These are phyloP conservation scores for Cercophora sp. DNA, from an alignment of 495 filamentous ascomycete genomes.

Conservation along the genomic window DNA sequence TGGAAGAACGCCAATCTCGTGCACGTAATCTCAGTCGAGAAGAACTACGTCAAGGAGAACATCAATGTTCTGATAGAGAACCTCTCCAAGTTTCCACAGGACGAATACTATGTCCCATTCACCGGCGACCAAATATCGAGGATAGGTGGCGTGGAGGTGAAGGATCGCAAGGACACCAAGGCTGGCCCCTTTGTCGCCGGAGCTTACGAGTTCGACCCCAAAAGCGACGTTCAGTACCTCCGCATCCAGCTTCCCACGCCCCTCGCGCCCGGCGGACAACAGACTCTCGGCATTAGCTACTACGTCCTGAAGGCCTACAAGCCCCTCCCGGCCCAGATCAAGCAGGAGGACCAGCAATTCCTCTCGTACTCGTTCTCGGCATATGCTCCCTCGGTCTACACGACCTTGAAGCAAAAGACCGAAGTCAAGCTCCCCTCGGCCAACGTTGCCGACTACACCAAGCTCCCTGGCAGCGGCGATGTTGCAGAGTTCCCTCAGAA, in stretches of 20 bases:
- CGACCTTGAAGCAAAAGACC: slow-evolving; percentile 88
- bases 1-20: slow-evolving; percentile 91
- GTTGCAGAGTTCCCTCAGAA: slow-evolving; percentile 66
- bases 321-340: slow-evolving; percentile 76
- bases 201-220: slow-evolving; percentile 57
- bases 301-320: slow-evolving; percentile 67
- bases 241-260: slow-evolving; percentile 70
- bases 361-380: slow-evolving; percentile 79
- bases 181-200: slow-evolving; percentile 64
- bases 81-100: slow-evolving; percentile 64
- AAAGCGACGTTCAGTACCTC: slow-evolving; percentile 79
- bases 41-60: slow-evolving; percentile 80
- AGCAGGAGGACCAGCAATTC: slow-evolving; percentile 79
- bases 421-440: slow-evolving; percentile 82
- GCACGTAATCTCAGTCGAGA: slow-evolving; percentile 86
- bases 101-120: slow-evolving; percentile 87
- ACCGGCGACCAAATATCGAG: slow-evolving; percentile 65
- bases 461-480: slow-evolving; percentile 59
- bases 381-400: slow-evolving; percentile 75
- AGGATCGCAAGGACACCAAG: slow-evolving; percentile 76
- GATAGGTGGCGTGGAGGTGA: slow-evolving; percentile 83
- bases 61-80: slow-evolving; percentile 96
- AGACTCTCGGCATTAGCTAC: slow-evolving; percentile 83
- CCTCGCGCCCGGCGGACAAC: slow-evolving; percentile 68
- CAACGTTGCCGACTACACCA: slow-evolving; percentile 81